A percentile compares a stretch with the other conserved stretches of the same genome.
These are phyloP conservation scores for Trichoderma asperelloides DNA, from an alignment of 495 filamentous ascomycete genomes.

Conservation along the genomic window DNA sequence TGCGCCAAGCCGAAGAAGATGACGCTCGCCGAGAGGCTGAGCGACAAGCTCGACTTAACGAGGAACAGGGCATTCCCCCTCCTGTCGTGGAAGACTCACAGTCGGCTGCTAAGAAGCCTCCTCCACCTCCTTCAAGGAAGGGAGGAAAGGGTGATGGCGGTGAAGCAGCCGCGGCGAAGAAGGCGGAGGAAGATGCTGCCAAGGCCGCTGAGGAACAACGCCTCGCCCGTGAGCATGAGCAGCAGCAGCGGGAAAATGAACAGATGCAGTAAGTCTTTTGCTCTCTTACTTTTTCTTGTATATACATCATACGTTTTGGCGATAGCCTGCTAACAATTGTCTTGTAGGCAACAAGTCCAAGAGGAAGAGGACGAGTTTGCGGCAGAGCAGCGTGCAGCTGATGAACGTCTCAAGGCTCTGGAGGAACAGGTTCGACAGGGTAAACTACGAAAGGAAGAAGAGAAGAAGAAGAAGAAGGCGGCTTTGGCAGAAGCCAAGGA, in stretches of 20 bases:
- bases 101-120: slow-evolving; percentile 63
- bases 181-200: slow-evolving; percentile 43
- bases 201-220: slow-evolving; percentile 45
- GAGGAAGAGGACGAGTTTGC: slow-evolving; percentile 70
- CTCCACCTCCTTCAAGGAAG: slow-evolving; percentile 78
- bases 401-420: slow-evolving; percentile 74
- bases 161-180: slow-evolving; percentile 21
- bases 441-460: slow-evolving; percentile 95
- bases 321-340: slow-evolving; percentile 15
- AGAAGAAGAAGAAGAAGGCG: slow-evolving; percentile 83
- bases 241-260: slow-evolving; percentile 63
- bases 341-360: slow-evolving; percentile 62
- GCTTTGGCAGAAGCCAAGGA: slow-evolving; percentile 78
- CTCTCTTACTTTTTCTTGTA: neutral
- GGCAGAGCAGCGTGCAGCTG: slow-evolving; percentile 70
- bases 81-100: slow-evolving; percentile 39
- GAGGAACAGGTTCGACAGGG: slow-evolving; percentile 91
- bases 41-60: slow-evolving; percentile 73
- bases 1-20: slow-evolving; percentile 87
- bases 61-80: slow-evolving; percentile 65
- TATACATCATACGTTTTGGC: neutral
- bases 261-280: slow-evolving; percentile 69
- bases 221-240: slow-evolving; percentile 61
- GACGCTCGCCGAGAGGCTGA: slow-evolving; percentile 85
- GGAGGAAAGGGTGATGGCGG: slow-evolving; percentile 52